phyloP scores from a whole-genome alignment of 352 stramenopile species.

The Pythium biforme region DNA sequence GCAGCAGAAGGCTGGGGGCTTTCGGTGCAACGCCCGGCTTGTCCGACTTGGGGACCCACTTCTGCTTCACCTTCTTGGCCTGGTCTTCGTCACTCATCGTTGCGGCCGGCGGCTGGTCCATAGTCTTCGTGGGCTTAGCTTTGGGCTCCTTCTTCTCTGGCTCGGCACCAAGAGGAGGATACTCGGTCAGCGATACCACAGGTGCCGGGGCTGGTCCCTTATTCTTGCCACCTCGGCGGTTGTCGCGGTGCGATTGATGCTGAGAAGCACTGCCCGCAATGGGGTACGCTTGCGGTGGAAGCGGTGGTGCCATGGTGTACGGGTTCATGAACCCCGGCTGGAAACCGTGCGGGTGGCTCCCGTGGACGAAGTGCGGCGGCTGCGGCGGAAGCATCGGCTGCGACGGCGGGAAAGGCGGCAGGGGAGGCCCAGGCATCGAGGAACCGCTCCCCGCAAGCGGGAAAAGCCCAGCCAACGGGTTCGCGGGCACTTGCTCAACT shows the following conservation, averaged over 20 bases:
- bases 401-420: slow-evolving; percentile 11
- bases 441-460: slow-evolving; percentile 37
- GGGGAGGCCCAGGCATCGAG: slow-evolving; percentile 4
- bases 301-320: slow-evolving; percentile 15
- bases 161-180: slow-evolving; percentile 23
- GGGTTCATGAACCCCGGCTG: slow-evolving; percentile 29
- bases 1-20: slow-evolving; percentile 16
- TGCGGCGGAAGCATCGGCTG: slow-evolving; percentile 12
- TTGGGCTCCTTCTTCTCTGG: slow-evolving; percentile 11
- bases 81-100: not conserved
- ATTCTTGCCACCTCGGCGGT: slow-evolving; percentile 10
- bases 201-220: slow-evolving; percentile 4
- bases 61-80: slow-evolving; percentile 16
- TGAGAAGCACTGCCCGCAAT: slow-evolving; percentile 8
- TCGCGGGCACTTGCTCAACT: slow-evolving; percentile 9
- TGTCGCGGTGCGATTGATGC: slow-evolving; percentile 8
- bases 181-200: slow-evolving; percentile 23
- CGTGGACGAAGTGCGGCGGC: slow-evolving; percentile 11
- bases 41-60: slow-evolving; percentile 17
- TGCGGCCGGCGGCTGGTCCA: not conserved
- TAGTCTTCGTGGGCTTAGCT: not conserved
- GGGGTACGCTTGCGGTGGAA: slow-evolving; percentile 31
- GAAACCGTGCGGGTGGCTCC: slow-evolving; percentile 18
- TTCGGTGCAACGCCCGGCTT: slow-evolving; percentile 9
- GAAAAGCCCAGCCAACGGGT: slow-evolving; percentile 36